These are phyloP conservation scores for Juglanconis sp. DNA, from an alignment of 2,329 filamentous ascomycete species.

Conservation along the genomic window DNA sequence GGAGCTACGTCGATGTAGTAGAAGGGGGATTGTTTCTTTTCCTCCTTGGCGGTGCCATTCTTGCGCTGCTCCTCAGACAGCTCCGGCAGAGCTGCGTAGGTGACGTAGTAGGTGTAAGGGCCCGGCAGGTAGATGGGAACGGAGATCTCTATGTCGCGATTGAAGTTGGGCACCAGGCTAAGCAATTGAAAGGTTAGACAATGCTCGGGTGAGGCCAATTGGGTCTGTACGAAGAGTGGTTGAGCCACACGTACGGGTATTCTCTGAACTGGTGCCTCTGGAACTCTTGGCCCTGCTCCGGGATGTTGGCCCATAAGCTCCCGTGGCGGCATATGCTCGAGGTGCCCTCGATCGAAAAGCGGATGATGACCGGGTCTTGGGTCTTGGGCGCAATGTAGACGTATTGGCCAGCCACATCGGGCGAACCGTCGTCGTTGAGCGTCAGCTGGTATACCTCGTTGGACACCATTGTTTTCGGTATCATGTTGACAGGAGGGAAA, in stretches of 20 bases:
- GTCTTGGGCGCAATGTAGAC: constrained; percentile 81
- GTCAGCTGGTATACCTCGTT: constrained; percentile 82
- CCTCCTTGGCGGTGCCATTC: constrained; percentile 42
- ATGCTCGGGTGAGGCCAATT: neutral
- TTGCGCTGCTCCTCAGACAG: constrained; percentile 58
- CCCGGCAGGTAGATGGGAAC: constrained; percentile 79
- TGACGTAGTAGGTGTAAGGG: constrained; percentile 91
- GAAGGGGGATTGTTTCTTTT: constrained; percentile 65
- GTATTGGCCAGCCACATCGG: constrained; percentile 83
- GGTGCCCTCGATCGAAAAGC: constrained; percentile 89
- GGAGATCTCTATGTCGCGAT: constrained; percentile 84
- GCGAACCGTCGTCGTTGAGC: constrained; percentile 88
- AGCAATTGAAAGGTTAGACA: constrained; percentile 13
- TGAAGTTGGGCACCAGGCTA: constrained; percentile 89
- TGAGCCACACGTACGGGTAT: constrained; percentile 67
- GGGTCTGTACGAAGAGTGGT: neutral
- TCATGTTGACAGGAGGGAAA: constrained; percentile 40
- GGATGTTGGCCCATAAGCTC: constrained; percentile 95
- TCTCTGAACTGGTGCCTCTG: constrained; percentile 76
- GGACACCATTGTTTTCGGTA: constrained; percentile 60
- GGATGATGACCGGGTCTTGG: constrained; percentile 71
- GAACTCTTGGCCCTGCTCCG: constrained; percentile 71
- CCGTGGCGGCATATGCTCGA: constrained; percentile 94
- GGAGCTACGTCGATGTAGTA: constrained; percentile 97
- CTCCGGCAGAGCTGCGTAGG: constrained; percentile 81